phyloP scores from a whole-genome alignment of 2,329 filamentous ascomycete species.

The Monilinia laxa region DNA sequence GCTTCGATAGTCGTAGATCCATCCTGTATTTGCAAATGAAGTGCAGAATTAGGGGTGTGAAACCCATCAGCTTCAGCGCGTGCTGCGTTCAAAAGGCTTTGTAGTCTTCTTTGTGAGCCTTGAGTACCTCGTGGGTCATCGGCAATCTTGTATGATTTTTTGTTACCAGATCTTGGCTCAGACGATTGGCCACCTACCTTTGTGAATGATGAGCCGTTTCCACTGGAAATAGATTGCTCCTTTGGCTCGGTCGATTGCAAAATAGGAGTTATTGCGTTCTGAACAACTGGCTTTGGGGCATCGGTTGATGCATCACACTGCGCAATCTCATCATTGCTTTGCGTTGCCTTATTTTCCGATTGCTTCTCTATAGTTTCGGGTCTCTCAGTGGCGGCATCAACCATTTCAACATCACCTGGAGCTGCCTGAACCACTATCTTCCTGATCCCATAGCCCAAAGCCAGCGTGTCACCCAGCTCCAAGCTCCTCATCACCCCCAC shows the following conservation, averaged over 20 bases:
- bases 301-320: not conserved
- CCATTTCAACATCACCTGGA: not conserved
- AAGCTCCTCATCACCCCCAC: conserved; percentile 12
- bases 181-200: not conserved
- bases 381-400: not conserved
- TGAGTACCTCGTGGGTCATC: conserved; percentile 11
- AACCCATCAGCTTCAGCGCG: conserved; percentile 10
- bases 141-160: conserved; percentile 18
- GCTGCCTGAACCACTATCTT: conserved; percentile 16
- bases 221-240: not conserved
- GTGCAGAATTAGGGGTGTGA: not conserved
- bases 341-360: not conserved
- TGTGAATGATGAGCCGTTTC: not conserved
- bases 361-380: not conserved
- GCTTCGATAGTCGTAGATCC: not conserved
- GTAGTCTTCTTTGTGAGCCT: conserved; percentile 16
- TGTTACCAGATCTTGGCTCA: conserved; percentile 4
- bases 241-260: conserved; percentile 2
- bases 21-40: not conserved
- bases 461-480: conserved; percentile 17
- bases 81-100: conserved; percentile 18
- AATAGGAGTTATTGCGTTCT: not conserved
- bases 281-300: not conserved
- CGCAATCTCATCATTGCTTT: not conserved
- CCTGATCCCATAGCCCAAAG: conserved; percentile 23